Percentiles rank a stretch among this genome's conserved stretches.
These are phyloP conservation scores for Neurospora africana DNA, from an alignment of 495 filamentous ascomycete species.

Conservation along the genomic window DNA sequence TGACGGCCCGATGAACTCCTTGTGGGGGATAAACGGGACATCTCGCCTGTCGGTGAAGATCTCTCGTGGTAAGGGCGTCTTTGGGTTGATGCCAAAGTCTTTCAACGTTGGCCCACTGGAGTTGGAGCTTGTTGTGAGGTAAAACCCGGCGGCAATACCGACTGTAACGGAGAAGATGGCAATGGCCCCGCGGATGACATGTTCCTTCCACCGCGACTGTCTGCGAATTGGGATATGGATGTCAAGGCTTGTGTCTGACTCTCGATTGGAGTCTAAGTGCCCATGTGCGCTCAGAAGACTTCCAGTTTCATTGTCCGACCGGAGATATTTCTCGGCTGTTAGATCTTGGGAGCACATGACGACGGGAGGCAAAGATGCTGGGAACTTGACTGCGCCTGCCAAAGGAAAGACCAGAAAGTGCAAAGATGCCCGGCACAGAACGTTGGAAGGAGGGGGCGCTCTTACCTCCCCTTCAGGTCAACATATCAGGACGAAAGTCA, in stretches of 20 bases:
- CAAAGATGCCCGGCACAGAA: background rate
- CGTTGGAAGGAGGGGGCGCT: background rate
- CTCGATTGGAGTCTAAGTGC: background rate
- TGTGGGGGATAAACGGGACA: background rate
- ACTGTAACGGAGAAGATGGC: background rate
- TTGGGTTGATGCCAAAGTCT: constrained; percentile 1
- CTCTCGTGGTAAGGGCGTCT: background rate
- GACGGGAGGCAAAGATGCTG: background rate
- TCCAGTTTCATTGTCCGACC: background rate
- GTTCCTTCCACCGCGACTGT: background rate
- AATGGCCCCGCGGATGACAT: background rate
- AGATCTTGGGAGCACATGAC: background rate
- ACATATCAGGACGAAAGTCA: background rate
- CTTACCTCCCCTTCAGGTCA: background rate
- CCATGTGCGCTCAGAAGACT: background rate
- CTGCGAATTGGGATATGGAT: background rate
- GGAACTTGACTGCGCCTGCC: background rate
- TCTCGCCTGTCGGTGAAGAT: background rate
- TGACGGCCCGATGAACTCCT: constrained; percentile 1
- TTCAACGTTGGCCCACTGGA: background rate
- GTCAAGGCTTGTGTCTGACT: background rate
- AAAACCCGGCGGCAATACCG: background rate
- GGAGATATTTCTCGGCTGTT: background rate
- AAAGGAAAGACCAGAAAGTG: background rate
- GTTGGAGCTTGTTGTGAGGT: background rate